Conservation (phyloP, 176 grass and related monocot genomes). For the Tillandsia leiboldiana region DNA sequence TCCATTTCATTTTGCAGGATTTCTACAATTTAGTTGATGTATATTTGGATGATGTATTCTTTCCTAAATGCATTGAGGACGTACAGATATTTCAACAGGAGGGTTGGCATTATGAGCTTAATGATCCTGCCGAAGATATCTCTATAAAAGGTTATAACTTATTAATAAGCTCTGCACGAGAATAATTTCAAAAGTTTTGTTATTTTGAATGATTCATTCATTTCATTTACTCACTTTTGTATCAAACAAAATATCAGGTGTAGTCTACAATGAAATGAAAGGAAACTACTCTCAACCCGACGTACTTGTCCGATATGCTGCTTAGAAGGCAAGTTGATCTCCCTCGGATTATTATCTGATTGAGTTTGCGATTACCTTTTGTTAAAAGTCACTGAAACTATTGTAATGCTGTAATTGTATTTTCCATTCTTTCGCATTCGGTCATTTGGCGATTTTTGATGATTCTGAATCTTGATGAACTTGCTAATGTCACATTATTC, state of each 20-base stretch:
- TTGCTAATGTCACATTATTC: no score
- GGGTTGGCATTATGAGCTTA: conserved; percentile 99
- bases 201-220: neutral
- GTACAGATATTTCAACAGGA: conserved; percentile 98
- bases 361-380: no score
- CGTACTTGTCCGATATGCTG: no score
- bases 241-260: conserved; percentile 39
- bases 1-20: conserved; percentile 49
- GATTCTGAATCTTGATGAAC: no score
- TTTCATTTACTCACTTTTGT: neutral
- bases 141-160: conserved; percentile 67
- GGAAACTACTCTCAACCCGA: no score
- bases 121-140: conserved; percentile 83
- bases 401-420: no score
- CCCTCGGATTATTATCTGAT: no score
- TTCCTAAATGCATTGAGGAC: conserved; percentile 87
- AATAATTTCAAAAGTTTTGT: neutral
- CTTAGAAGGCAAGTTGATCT: no score
- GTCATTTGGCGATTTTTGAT: no score
- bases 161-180: neutral
- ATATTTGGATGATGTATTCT: conserved; percentile 94
- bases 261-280: conserved; percentile 99
- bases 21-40: conserved; percentile 99
- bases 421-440: no score
- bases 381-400: no score